Percentiles rank a stretch among this genome's conserved stretches.
Evolutionary conservation across 108 stramenopile genomes (phyloP).

Genomic region (Mediolabrus comicus): DNA sequence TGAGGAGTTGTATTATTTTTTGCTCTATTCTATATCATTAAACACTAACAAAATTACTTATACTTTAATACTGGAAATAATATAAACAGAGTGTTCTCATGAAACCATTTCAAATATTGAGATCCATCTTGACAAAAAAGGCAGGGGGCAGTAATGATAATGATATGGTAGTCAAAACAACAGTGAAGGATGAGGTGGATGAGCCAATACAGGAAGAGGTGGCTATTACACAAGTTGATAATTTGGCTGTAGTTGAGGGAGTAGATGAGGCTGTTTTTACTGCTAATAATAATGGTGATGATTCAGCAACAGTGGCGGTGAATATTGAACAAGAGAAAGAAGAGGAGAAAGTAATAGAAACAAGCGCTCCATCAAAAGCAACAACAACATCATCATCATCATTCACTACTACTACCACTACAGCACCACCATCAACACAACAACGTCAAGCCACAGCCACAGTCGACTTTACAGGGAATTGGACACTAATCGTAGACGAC

Average conservation of each 20-base stretch:
- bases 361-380: neutral
- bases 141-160: neutral
- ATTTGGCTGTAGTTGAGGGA: constrained; percentile 9
- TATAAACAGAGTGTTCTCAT: neutral
- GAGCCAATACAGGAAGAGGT: constrained; percentile 22
- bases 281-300: neutral
- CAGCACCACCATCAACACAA: constrained; percentile 2
- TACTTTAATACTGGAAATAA: neutral
- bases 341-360: neutral
- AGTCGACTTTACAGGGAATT: constrained; percentile 70
- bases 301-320: neutral
- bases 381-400: neutral
- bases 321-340: constrained; percentile 1
- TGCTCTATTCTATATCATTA: neutral
- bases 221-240: constrained; percentile 15
- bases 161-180: neutral
- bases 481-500: constrained; percentile 68
- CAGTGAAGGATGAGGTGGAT: neutral
- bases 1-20: neutral
- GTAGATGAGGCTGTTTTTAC: neutral
- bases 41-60: too few species aligned
- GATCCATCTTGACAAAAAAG: neutral
- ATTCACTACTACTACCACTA: neutral
- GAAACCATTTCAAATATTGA: constrained; percentile 20
- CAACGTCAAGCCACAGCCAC: constrained; percentile 22